These are phyloP conservation scores for Sclerotinia borealis DNA, from an alignment of 2,329 filamentous ascomycete genomes.

Conservation along the genomic window DNA sequence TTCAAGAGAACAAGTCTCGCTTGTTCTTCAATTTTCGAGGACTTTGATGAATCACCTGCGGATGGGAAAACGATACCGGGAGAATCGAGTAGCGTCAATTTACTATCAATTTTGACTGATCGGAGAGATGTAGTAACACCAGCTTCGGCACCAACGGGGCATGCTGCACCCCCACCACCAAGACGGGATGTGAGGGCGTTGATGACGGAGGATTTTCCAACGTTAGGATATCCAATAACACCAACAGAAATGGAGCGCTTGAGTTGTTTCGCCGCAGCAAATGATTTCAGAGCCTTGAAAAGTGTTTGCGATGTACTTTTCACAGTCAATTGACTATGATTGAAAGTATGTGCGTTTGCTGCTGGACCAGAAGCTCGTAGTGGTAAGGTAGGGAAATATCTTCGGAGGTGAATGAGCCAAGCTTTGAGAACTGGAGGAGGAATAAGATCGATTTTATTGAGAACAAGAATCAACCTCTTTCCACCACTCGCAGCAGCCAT, in stretches of 20 bases:
- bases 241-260: conserved; percentile 88
- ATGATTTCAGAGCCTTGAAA: conserved; percentile 86
- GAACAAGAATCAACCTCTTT: conserved; percentile 82
- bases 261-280: conserved; percentile 73
- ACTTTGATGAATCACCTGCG: conserved; percentile 49
- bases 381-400: conserved; percentile 87
- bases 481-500: conserved; percentile 79
- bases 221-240: conserved; percentile 92
- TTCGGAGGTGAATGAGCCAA: conserved; percentile 78
- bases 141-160: conserved; percentile 84
- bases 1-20: conserved; percentile 84
- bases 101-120: conserved; percentile 89
- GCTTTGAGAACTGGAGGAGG: conserved; percentile 74
- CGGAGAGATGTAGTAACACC: conserved; percentile 86
- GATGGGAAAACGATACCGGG: conserved; percentile 92
- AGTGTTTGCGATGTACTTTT: conserved; percentile 79
- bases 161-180: conserved; percentile 63
- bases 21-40: conserved; percentile 60
- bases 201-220: conserved; percentile 94
- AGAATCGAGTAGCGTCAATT: conserved; percentile 87
- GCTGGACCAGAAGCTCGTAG: conserved; percentile 78
- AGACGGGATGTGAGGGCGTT: conserved; percentile 80
- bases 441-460: conserved; percentile 94
- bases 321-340: conserved; percentile 83
- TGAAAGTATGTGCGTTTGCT: conserved; percentile 82